Evolutionary conservation across 768 basidiomycete genomes (phyloP).

Genomic region (Steccherinum ochraceum): DNA sequence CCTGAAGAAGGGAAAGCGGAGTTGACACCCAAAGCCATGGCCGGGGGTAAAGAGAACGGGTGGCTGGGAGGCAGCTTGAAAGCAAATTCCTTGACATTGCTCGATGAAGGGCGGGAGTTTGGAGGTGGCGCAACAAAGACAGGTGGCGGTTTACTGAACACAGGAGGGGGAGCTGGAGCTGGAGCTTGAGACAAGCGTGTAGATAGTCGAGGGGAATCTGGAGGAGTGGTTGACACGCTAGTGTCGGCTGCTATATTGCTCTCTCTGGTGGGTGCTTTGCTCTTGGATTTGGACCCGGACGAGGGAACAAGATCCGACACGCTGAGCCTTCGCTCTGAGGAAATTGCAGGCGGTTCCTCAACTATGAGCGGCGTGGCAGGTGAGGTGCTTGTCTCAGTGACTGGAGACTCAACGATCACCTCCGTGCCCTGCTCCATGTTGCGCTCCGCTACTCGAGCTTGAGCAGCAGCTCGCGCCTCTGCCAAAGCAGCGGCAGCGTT

Average conservation of each 20-base stretch:
- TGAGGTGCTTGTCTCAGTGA: constrained; percentile 7
- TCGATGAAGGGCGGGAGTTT: not conserved
- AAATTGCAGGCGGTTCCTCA: no score
- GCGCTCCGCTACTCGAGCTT: constrained; percentile 63
- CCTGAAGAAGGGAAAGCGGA: constrained; percentile 22
- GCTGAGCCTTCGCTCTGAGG: constrained; percentile 39
- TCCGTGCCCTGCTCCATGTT: constrained; percentile 35
- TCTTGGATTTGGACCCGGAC: constrained; percentile 21
- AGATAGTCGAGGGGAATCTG: constrained; percentile 41
- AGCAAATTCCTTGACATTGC: constrained; percentile 22
- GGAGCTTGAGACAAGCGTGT: constrained; percentile 12
- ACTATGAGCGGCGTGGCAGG: no score
- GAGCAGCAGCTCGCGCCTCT: constrained; percentile 59
- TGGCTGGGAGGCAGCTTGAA: constrained; percentile 29
- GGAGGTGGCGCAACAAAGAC: constrained; percentile 43
- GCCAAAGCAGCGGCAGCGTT: constrained; percentile 55
- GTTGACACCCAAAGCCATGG: constrained; percentile 40
- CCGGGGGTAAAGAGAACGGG: constrained; percentile 36
- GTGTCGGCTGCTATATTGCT: constrained; percentile 3
- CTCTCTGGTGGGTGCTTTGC: not conserved
- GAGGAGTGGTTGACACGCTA: constrained; percentile 50
- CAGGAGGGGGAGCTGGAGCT: constrained; percentile 34
- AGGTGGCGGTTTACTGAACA: constrained; percentile 51
- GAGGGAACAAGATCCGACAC: constrained; percentile 46
- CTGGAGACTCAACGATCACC: not conserved